Evolutionary conservation across 2,329 filamentous ascomycete species (phyloP), one percentile per base, ranked within the genome.

Genomic region (Xylaria sp.): DNA sequence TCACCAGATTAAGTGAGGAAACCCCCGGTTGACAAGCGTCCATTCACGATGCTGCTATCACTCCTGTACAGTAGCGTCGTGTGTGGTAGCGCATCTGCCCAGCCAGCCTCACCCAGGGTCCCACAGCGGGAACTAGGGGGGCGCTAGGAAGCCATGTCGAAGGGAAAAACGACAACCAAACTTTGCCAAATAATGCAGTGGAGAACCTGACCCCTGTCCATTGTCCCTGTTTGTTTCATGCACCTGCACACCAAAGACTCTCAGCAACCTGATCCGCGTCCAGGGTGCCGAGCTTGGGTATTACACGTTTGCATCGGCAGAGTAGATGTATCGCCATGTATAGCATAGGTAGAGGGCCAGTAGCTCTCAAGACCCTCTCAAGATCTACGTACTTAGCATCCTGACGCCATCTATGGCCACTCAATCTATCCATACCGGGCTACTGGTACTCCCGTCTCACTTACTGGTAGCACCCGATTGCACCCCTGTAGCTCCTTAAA

Each of bases 101-200:
- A 58, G 60, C 56, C 62, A 66, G 62, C 64, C 62, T 64, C 64
- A 57, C 19, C 15, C 35, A 52, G 48, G 41, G 62, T 57, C 58
- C 63, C 64, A 66, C 64, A 66, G 62, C 64, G 64, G 64, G 62
- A 66, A 64, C 64, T 66, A 66, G 56, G 41, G 33, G 38, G 41
- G 47, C 56, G 54, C 62, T 61, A 60, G 29, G 48, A 33, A 51
- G 48, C 23, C 38, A 57, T 43, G 53, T 47, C 51, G 43, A 51
- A 38, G n/a, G 38, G 23, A 43, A 48, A 51, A 33, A 27, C 17
- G 11, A 31, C 47, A 57, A 43, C n/a, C 31, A 57, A 9, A 43
- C 51, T 37, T 23, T 35, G 25, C 19, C 38, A 60, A 44, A 55
- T 49, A 43, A 38, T 38, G 29, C 5, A 52, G 58, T 46, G 52